Evolutionary conservation across 371 early-diverging fungal species (phyloP), one percentile per base, ranked within the genome.

Genomic region (Umbelopsis sp.): DNA sequence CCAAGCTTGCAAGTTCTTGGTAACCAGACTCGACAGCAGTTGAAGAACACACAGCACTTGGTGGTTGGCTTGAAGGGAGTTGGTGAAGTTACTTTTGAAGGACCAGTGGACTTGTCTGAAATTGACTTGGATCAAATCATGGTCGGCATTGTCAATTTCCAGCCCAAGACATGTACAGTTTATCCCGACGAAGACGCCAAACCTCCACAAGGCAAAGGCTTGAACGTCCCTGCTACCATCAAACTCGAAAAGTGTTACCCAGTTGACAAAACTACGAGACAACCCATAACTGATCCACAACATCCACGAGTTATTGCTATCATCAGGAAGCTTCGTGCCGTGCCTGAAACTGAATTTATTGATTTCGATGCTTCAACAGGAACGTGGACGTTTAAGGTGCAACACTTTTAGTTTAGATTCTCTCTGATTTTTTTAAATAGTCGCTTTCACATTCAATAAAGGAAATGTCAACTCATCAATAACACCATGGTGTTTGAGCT

Each of bases 141-240:
- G 44, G 97, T 96, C 14, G 78, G 81, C 12, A 82, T 96, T 52
- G 89, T 97, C 20, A 71, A 89, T 7, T 87, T 98, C 63, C 82
- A 76, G 24, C 86, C 82, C 44, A 90, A 89, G 65, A 80, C 79
- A 44, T 86, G 90, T 75, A 89, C 85, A 1, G 94, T 97, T 5
- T 97, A 97, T 71, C 95, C 95, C 3, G 89, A 91, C 52, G 91
- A 94, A 46, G 74, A 76, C 32, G 65, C 65, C 57, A 96, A 96
- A 77, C 93, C 93, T 32, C 87, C 93, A 4, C 84, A 86, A 25
- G 99, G 99, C 4, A 74, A 85, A 68, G 96, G 95, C 14, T 78
- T 98, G 48, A 98, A 98, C 74, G 94, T 93, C 0, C 91, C 91
- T 6, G 97, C 97, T 0, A 78, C 79, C n/a, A 87, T 97, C 38